Base-by-base conservation (phyloP, 2,329 filamentous ascomycete genomes). In the Tolypocladium endophyticum region DNA sequence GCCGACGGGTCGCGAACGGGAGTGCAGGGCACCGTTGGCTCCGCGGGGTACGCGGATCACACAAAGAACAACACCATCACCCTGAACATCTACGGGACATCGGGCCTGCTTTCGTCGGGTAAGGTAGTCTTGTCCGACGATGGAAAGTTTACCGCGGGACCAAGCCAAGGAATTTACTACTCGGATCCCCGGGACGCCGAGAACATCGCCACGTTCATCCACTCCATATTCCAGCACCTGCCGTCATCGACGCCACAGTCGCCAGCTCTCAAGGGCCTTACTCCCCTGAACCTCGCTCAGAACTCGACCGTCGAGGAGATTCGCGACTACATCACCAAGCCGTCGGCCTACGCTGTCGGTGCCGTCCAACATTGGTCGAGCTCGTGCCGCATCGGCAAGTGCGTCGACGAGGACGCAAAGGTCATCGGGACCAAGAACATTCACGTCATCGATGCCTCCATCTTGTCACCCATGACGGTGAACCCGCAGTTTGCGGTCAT, bases 61-160 rank as follows among this genome's bases (percentile, higher is more conserved):
- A 74, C 61, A 1, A 64, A 67, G 39, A 72, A 73, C 57, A 72
- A 78, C 60, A 81, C 79, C 61, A 79, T 84, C 57, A 83, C 80
- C 0, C 72, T 84, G 25, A 84, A 84, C 66, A 69, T 84, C 5
- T 84, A 84, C 69, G 81, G 81, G 11, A 84, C 81, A 0, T 82
- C 80, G 0, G 81, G 81, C 1, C 71, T 83, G 28, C 73, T 74
- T 7, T 83, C 81, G 2, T 68, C 73, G 0, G 79, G 80, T 1
- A 71, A 72, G 5, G 79, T 82, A 4, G 65, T 73, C 8, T 72
- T 82, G 0, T 66, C 70, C 3, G 56, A 64, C 18, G 76, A 79
- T 55, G 67, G 69, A 1, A 74, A 74, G 1, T 78, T 77, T 62
- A 68, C 74, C 6, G 75, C 79, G 0, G 72, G 74, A 2, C 73